Conservation (phyloP, 441 rosid species). For the Syzygium syzygioides region DNA sequence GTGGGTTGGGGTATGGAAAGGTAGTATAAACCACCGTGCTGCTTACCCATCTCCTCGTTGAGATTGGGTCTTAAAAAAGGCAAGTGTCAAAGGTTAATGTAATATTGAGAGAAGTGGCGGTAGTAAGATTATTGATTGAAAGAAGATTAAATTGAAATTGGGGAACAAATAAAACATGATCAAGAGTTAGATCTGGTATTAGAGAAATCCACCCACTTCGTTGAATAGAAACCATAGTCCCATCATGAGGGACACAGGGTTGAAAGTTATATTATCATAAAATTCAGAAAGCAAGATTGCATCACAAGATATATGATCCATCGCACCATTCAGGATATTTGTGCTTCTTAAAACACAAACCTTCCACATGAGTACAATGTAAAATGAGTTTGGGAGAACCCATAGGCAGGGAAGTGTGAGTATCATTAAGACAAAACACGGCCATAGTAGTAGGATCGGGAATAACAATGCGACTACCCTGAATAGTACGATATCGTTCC, state of each 20-base stretch:
- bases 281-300: background rate
- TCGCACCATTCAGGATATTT: no score
- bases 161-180: background rate
- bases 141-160: background rate
- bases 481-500: no score
- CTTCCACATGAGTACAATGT: no score
- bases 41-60: background rate
- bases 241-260: background rate
- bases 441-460: no score
- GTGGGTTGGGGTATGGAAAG: background rate
- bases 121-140: background rate
- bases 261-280: background rate
- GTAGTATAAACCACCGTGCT: background rate
- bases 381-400: no score
- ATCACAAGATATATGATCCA: background rate
- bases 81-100: background rate
- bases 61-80: background rate
- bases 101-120: background rate
- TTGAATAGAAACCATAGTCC: background rate
- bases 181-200: background rate
- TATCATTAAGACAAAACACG: no score
- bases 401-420: no score
- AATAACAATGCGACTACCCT: no score
- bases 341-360: no score
- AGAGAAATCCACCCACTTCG: background rate